Base-by-base conservation (phyloP, 1,284 basidiomycete species). In the Sporisorium iseilematis-ciliati region DNA sequence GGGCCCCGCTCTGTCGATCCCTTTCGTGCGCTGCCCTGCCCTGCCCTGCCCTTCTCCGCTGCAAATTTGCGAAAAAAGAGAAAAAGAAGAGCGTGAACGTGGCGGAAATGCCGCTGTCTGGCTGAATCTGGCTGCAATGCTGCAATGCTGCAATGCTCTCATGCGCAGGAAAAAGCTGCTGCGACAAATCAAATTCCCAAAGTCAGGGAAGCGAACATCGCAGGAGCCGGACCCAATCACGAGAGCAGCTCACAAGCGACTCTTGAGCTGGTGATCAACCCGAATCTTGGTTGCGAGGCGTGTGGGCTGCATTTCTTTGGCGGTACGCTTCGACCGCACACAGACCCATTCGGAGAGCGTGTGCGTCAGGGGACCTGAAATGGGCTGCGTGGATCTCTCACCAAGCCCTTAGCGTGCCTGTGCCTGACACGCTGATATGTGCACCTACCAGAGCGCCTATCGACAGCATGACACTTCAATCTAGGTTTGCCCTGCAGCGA, bases 401-500 rank as follows among this genome's bases (percentile, higher is more conserved):
- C 29, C 46, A 26, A 31, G 48, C 48, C 29, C 29, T 49, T 16
- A n/a, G 46, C 46, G 26, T 48, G 46, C 46, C 26, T 49, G 48
- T 49, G 48, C 48, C 48, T 49, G 48, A 26, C n/a, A 20, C 46
- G 21, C 29, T 23, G 29, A 29, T 29, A 29, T 29, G 29, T n/a
- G 16, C 23, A 26, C 7, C 45, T 48, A 26, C 14, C 3, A 29
- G 29, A 5, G 8, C 29, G 29, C 4, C 29, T 29, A 5, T 29
- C 8, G 29, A 29, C 29, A 29, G 4, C 29, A 29, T 8, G 8
- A 29, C 8, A 31, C 12, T 48, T 7, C 26, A 11, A 29, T 46
- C 42, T 23, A 25, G 10, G 26, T 41, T 8, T 31, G 14, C n/a
- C n/a, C 18, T 31, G 12, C 33, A 33, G 33, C 33, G 33, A 33